These are phyloP conservation scores for Aspergillus fumigatus DNA, from an alignment of 2,329 filamentous ascomycete species.

Conservation along the genomic window DNA sequence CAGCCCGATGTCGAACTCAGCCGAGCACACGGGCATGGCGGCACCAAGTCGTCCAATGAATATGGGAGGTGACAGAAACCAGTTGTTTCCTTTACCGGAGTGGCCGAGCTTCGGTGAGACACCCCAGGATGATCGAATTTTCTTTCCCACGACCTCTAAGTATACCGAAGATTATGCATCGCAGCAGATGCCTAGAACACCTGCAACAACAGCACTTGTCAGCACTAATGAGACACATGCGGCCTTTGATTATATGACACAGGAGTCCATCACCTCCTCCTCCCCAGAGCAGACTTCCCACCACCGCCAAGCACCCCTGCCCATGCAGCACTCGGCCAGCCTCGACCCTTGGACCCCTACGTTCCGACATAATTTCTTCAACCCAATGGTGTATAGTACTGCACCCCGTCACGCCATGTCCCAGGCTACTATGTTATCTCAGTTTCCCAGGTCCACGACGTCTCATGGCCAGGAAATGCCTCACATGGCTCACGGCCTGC, in stretches of 20 bases:
- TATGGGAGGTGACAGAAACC: constrained; percentile 13
- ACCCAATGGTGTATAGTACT: constrained; percentile 26
- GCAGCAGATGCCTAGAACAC: constrained; percentile 23
- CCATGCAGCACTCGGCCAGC: constrained; percentile 17
- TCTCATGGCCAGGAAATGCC: constrained; percentile 24
- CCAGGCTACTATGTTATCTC: constrained; percentile 25
- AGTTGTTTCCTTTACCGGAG: constrained; percentile 27
- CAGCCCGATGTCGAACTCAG: constrained; percentile 21
- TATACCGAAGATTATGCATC: constrained; percentile 27
- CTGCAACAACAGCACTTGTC: constrained; percentile 23
- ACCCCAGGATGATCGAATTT: constrained; percentile 23
- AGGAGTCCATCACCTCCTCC: constrained; percentile 19
- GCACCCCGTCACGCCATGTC: constrained; percentile 19
- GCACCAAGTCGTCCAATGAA: constrained; percentile 18
- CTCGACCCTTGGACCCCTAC: constrained; percentile 29
- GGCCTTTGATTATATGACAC: constrained; percentile 29
- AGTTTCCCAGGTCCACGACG: constrained; percentile 22
- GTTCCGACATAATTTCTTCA: constrained; percentile 33
- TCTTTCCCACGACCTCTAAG: constrained; percentile 23
- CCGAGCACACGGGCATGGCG: constrained; percentile 18
- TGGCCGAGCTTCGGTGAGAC: constrained; percentile 25
- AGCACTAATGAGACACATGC: constrained; percentile 27
- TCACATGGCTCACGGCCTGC: constrained; percentile 9
- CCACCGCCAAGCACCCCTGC: constrained; percentile 16
- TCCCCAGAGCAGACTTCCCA: constrained; percentile 17